Percentiles rank a stretch among this genome's conserved stretches.
Conservation (phyloP, 2,329 filamentous ascomycete genomes). For the Epichloe bromicola region DNA sequence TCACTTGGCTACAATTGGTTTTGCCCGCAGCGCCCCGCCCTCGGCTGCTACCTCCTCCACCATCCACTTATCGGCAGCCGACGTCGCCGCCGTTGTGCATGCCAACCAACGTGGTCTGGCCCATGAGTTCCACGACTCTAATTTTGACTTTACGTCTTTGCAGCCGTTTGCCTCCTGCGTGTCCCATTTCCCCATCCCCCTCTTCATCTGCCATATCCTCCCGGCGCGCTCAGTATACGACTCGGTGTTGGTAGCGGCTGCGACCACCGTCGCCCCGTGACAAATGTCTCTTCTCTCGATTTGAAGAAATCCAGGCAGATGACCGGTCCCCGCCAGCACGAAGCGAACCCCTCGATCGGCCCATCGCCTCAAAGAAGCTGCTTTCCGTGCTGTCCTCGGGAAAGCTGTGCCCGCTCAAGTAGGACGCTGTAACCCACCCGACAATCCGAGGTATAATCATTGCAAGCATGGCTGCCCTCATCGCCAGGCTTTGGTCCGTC, state of each 20-base stretch:
- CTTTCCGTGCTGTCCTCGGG: neutral
- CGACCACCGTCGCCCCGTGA: neutral
- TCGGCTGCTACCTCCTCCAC: neutral
- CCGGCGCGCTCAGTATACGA: neutral
- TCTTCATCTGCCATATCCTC: neutral
- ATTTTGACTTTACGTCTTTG: neutral
- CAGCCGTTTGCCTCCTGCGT: neutral
- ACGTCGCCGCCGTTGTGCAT: neutral
- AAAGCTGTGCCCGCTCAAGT: neutral
- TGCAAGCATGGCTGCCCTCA: neutral
- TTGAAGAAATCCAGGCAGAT: neutral
- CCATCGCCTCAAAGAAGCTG: neutral
- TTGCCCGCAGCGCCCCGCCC: neutral
- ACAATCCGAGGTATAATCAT: neutral
- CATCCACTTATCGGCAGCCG: neutral
- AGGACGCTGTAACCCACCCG: neutral
- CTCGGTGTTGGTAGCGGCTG: neutral
- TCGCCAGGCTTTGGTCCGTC: constrained; percentile 1
- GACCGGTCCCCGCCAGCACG: constrained; percentile 2
- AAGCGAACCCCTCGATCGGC: neutral
- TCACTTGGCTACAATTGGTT: neutral
- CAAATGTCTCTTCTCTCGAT: constrained; percentile 3
- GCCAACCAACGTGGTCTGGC: neutral
- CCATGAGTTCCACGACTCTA: neutral
- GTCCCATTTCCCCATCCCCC: too few relatives aligned